Evolutionary conservation across 1,284 basidiomycete species (phyloP).

Genomic region (Ustilago sp.): DNA sequence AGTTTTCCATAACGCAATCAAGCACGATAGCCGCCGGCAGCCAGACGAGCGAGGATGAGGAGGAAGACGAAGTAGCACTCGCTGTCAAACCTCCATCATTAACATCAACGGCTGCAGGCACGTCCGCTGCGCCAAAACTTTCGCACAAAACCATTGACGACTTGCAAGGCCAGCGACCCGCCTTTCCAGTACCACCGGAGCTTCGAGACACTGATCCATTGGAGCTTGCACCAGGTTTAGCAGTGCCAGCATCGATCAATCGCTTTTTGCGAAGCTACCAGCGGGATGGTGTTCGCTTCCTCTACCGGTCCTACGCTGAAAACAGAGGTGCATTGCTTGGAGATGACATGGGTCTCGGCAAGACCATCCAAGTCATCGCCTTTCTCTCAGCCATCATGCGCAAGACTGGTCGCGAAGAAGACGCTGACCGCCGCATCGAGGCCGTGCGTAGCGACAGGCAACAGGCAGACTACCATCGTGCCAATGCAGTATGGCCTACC

Average conservation of each 20-base stretch:
- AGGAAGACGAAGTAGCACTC: conserved; percentile 35
- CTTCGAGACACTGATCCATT: conserved; percentile 23
- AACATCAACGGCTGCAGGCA: not conserved
- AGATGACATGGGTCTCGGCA: conserved; percentile 88
- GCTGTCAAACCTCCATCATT: conserved; percentile 11
- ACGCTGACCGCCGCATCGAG: conserved; percentile 76
- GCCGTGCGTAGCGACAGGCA: conserved; percentile 44
- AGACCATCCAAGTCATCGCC: conserved; percentile 82
- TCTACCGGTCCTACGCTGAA: conserved; percentile 77
- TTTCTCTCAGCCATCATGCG: conserved; percentile 87
- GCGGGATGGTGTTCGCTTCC: conserved; percentile 81
- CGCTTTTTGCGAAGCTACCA: conserved; percentile 85
- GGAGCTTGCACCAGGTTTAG: conserved; percentile 41
- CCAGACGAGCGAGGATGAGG: conserved; percentile 30
- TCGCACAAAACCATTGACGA: not conserved
- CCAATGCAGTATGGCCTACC: conserved; percentile 74
- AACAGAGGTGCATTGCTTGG: conserved; percentile 80
- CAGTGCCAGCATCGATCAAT: conserved; percentile 80
- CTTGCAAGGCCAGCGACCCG: conserved; percentile 17
- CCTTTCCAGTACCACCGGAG: conserved; percentile 28
- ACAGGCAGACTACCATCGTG: conserved; percentile 23
- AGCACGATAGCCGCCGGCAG: not conserved
- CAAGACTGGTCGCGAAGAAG: conserved; percentile 77
- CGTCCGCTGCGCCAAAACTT: not conserved
- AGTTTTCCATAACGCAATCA: not conserved